Percentiles rank a stretch among this genome's conserved stretches.
phyloP scores from a whole-genome alignment of 164 flowering plant genomes.

The Taxillus chinensis region DNA sequence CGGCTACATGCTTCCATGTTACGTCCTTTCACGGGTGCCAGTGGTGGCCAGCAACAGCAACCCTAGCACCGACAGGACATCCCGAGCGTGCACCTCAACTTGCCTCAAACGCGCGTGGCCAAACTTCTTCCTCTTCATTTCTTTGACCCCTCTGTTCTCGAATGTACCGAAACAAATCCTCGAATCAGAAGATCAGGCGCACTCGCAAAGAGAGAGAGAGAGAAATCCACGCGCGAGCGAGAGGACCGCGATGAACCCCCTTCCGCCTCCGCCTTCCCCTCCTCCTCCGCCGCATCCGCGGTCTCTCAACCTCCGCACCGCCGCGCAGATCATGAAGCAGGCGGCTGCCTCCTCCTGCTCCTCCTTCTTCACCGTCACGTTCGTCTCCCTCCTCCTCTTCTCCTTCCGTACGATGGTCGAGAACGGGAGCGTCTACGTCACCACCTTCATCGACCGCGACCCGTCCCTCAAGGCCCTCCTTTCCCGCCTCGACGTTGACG shows the following conservation, averaged over 20 bases:
- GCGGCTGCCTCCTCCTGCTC: conserved; percentile 33
- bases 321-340: conserved; percentile 39
- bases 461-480: conserved; percentile 61
- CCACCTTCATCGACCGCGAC: conserved; percentile 74
- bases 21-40: too few species aligned
- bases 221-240: not conserved
- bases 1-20: too few species aligned
- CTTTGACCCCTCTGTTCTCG: too few species aligned
- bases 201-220: not conserved
- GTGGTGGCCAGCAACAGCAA: too few species aligned
- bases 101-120: too few species aligned
- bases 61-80: too few species aligned
- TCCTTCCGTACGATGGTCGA: conserved; percentile 69
- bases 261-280: conserved; percentile 2
- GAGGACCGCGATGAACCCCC: conserved; percentile 26
- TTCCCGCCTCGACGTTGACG: conserved; percentile 56
- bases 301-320: conserved; percentile 35
- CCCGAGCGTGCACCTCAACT: too few species aligned
- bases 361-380: conserved; percentile 42
- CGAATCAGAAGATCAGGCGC: not conserved
- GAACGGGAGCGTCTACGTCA: conserved; percentile 45
- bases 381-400: conserved; percentile 66
- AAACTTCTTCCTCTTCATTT: too few species aligned
- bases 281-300: conserved; percentile 8
- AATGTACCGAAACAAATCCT: too few species aligned